Evolutionary conservation across 2,329 filamentous ascomycete genomes (phyloP).

Genomic region (Orbilia javanica): DNA sequence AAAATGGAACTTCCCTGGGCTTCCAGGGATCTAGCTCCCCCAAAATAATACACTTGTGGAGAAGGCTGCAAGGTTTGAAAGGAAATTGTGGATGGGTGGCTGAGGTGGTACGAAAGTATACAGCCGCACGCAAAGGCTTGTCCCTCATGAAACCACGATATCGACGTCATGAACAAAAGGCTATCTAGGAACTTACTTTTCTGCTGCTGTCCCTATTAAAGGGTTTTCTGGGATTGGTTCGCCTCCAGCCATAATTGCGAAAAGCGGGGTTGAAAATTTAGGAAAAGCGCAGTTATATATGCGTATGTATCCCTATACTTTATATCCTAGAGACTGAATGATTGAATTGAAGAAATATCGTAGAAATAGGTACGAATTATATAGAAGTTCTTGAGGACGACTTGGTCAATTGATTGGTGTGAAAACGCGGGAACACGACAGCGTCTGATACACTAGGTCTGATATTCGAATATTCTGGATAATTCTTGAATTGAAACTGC

Average conservation of each 20-base stretch:
- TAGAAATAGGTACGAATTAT: neutral
- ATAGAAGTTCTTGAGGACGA: conserved; percentile 2
- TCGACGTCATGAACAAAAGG: neutral
- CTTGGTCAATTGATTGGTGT: conserved; percentile 11
- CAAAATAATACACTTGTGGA: conserved; percentile 21
- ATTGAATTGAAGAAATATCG: neutral
- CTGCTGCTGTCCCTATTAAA: conserved; percentile 40
- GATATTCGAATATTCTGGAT: conserved; percentile 21
- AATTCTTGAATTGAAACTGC: neutral
- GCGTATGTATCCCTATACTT: neutral
- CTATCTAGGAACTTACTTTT: conserved; percentile 33
- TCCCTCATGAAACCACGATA: neutral
- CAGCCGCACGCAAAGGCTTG: conserved; percentile 11
- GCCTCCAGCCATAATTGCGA: conserved; percentile 37
- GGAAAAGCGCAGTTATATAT: conserved; percentile 23
- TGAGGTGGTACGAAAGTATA: neutral
- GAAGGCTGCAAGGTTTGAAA: neutral
- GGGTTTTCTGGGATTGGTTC: conserved; percentile 56
- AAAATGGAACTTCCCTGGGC: conserved; percentile 22
- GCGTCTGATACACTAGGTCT: neutral
- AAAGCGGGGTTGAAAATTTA: conserved; percentile 20
- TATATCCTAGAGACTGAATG: neutral
- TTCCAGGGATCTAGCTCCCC: neutral
- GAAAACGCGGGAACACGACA: neutral
- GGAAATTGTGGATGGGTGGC: neutral